phyloP scores from a whole-genome alignment of 176 grass and related monocot genomes.

The Rhynchospora pubera region DNA sequence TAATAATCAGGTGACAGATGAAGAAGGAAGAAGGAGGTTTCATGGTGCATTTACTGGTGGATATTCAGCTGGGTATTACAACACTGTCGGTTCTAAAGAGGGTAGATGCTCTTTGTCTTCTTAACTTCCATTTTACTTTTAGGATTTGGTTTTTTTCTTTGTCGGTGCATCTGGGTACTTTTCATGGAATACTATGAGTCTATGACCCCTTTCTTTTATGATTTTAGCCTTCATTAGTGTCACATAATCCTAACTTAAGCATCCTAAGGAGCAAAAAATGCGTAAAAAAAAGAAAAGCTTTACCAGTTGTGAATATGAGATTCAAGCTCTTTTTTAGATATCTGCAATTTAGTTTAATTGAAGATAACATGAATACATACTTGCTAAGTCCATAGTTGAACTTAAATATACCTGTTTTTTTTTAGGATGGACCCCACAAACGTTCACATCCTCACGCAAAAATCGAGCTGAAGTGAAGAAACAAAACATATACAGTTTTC shows the following conservation, averaged over 20 bases:
- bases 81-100: slow-evolving; percentile 87
- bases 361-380: neutral
- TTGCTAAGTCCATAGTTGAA: neutral
- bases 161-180: neutral
- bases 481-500: slow-evolving; percentile 83
- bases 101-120: slow-evolving; percentile 25
- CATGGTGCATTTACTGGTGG: slow-evolving; percentile 97
- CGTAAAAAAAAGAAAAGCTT: neutral
- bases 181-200: neutral
- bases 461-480: slow-evolving; percentile 68
- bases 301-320: neutral
- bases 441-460: slow-evolving; percentile 90
- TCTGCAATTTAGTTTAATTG: neutral
- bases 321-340: neutral
- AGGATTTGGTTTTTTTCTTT: neutral
- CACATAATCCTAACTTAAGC: neutral
- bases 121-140: neutral
- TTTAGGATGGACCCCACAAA: slow-evolving; percentile 78
- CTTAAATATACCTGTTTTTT: neutral
- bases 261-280: neutral
- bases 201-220: neutral
- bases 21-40: slow-evolving; percentile 91
- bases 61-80: slow-evolving; percentile 89
- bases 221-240: neutral
- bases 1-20: slow-evolving; percentile 80